These are phyloP conservation scores for Plasmodium cynomolgi DNA, from an alignment of 169 alveolate genomes.

Conservation along the genomic window DNA sequence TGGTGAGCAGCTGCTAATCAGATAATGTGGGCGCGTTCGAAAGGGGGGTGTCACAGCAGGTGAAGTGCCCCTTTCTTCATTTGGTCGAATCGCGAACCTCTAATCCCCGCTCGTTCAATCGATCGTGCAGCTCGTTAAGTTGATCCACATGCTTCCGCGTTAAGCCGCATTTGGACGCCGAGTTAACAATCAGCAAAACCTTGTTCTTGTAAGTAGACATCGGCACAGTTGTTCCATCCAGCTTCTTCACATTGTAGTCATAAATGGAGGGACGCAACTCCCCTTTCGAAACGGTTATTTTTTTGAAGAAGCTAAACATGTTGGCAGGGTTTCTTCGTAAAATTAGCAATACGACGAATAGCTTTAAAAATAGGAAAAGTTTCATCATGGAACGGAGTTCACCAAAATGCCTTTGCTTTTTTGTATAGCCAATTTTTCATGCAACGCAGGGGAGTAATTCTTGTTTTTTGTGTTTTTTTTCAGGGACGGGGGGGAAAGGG, in stretches of 20 bases:
- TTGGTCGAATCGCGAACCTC: conserved; percentile 11
- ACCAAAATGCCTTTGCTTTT: neutral
- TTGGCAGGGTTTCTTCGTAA: neutral
- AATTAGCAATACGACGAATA: neutral
- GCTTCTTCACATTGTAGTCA: conserved; percentile 28
- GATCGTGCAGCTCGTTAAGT: conserved; percentile 27
- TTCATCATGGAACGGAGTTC: neutral
- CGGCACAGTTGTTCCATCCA: conserved; percentile 17
- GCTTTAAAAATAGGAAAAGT: neutral
- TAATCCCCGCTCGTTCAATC: conserved; percentile 6
- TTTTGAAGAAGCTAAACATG: conserved; percentile 59
- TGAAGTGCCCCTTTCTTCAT: neutral
- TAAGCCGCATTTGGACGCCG: conserved; percentile 70
- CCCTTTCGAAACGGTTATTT: conserved; percentile 20
- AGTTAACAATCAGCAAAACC: conserved; percentile 42
- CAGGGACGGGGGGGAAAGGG: no score
- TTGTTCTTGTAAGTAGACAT: conserved; percentile 52
- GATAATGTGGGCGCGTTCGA: neutral
- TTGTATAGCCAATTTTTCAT: neutral
- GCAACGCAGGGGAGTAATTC: neutral
- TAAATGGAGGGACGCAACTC: conserved; percentile 36
- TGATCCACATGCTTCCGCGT: conserved; percentile 36
- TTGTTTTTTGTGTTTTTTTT: neutral
- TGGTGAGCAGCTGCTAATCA: neutral
- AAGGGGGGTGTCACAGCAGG: neutral